Percentiles rank a stretch among this genome's conserved stretches.
These are phyloP conservation scores for Jasminum sambac DNA, from an alignment of 257 asterid species.

Conservation along the genomic window DNA sequence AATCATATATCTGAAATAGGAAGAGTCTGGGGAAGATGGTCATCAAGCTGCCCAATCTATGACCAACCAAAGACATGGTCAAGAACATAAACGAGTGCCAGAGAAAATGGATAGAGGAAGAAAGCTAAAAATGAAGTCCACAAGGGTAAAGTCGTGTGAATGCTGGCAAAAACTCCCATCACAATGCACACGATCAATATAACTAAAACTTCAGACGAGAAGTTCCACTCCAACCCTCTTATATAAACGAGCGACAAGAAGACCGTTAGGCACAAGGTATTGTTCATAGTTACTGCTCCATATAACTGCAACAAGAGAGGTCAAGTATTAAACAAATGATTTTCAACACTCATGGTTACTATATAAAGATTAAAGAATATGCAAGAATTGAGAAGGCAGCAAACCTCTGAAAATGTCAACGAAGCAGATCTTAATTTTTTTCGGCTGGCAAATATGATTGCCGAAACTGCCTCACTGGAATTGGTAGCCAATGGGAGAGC, in stretches of 20 bases:
- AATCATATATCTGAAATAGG: not conserved
- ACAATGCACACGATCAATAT: slow-evolving; percentile 79
- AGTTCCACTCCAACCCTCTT: slow-evolving; percentile 84
- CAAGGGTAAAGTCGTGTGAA: slow-evolving; percentile 74
- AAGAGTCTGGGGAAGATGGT: not conserved
- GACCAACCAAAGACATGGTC: slow-evolving; percentile 89
- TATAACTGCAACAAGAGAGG: slow-evolving; percentile 50
- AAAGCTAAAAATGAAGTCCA: slow-evolving; percentile 81
- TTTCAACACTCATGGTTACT: not conserved
- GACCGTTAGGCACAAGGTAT: slow-evolving; percentile 75
- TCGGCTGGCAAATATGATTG: slow-evolving; percentile 80
- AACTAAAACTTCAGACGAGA: slow-evolving; percentile 88
- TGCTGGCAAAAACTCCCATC: slow-evolving; percentile 78
- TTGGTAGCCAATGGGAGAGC: slow-evolving; percentile 93
- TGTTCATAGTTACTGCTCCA: slow-evolving; percentile 95
- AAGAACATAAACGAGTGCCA: slow-evolving; percentile 81
- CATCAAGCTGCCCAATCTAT: slow-evolving; percentile 26
- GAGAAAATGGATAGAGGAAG: slow-evolving; percentile 72
- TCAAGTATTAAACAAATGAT: not conserved
- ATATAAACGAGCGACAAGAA: slow-evolving; percentile 76
- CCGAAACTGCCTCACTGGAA: slow-evolving; percentile 94
- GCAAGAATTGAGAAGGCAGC: slow-evolving; percentile 1
- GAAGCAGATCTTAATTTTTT: slow-evolving; percentile 81
- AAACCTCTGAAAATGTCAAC: slow-evolving; percentile 91
- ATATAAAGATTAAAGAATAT: not conserved